These are phyloP conservation scores for Parasitella parasitica DNA, from an alignment of 371 early-diverging fungal genomes.

Conservation along the genomic window DNA sequence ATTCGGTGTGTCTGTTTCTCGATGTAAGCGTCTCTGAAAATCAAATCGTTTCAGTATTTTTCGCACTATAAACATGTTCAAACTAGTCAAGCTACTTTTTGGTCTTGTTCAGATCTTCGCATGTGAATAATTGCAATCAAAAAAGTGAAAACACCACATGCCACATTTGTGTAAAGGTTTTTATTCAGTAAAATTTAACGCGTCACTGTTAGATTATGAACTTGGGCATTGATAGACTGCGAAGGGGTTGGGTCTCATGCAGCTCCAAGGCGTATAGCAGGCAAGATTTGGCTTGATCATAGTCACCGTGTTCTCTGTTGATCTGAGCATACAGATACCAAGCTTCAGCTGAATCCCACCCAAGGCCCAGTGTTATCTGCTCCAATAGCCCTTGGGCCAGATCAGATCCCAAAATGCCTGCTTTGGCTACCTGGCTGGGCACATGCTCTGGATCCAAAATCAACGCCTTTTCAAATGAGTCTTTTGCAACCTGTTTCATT, in stretches of 20 bases:
- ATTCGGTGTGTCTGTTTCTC: neutral
- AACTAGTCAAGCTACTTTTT: neutral
- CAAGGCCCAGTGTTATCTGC: constrained; percentile 21
- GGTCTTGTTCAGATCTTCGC: neutral
- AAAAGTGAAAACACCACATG: neutral
- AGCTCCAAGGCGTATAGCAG: constrained; percentile 31
- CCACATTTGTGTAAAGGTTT: neutral
- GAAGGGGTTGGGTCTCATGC: constrained; percentile 44
- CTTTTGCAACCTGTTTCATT: constrained; percentile 32
- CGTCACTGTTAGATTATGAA: neutral
- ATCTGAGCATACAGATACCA: constrained; percentile 25
- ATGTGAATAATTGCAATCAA: neutral
- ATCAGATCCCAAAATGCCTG: constrained; percentile 19
- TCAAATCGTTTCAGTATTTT: neutral
- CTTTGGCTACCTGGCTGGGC: constrained; percentile 30
- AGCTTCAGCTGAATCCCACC: constrained; percentile 34
- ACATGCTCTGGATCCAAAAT: constrained; percentile 35
- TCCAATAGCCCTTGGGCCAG: constrained; percentile 29
- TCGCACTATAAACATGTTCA: neutral
- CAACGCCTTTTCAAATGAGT: constrained; percentile 33
- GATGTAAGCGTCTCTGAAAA: neutral
- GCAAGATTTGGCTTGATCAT: constrained; percentile 26
- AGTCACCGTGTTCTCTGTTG: constrained; percentile 12
- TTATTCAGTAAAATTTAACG: neutral
- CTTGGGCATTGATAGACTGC: constrained; percentile 14